These are phyloP conservation scores for Tubosaeta brunneosetosa DNA, from an alignment of 768 basidiomycete genomes.

Conservation along the genomic window DNA sequence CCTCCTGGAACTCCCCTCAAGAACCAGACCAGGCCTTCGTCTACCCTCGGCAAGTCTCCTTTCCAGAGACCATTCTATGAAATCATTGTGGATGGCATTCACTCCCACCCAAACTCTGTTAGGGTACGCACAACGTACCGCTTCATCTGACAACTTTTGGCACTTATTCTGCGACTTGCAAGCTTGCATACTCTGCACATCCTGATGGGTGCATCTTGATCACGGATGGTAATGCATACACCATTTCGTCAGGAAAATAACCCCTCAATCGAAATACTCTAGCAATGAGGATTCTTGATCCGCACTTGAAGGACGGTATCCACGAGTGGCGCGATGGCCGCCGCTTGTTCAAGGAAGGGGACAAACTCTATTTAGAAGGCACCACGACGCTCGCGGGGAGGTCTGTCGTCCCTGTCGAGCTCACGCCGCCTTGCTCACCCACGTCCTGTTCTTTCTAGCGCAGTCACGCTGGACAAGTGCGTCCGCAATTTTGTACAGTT, in stretches of 20 bases:
- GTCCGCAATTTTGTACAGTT: constrained; percentile 82
- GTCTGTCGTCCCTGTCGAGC: constrained; percentile 33
- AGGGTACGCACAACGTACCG: constrained; percentile 45
- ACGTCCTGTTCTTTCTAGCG: constrained; percentile 37
- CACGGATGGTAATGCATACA: constrained; percentile 65
- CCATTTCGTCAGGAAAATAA: background rate
- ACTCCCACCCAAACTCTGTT: constrained; percentile 88
- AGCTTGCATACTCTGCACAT: constrained; percentile 81
- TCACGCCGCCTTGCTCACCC: background rate
- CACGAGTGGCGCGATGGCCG: constrained; percentile 87
- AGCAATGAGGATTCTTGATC: constrained; percentile 88
- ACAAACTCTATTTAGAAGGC: constrained; percentile 76
- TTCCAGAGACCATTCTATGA: constrained; percentile 80
- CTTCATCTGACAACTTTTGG: background rate
- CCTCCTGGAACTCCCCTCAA: constrained; percentile 49
- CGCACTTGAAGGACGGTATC: constrained; percentile 73
- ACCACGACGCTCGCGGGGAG: constrained; percentile 88
- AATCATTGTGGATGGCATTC: constrained; percentile 87
- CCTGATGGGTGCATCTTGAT: constrained; percentile 85
- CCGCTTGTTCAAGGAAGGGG: constrained; percentile 75
- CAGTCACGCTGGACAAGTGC: constrained; percentile 79
- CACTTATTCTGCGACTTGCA: constrained; percentile 1
- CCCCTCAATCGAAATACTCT: constrained; percentile 10
- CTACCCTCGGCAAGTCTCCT: constrained; percentile 39
- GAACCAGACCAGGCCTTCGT: constrained; percentile 20